Evolutionary conservation across 2,329 filamentous ascomycete genomes (phyloP), one percentile per base, ranked within the genome.

Genomic region (Penicillium sp.): DNA sequence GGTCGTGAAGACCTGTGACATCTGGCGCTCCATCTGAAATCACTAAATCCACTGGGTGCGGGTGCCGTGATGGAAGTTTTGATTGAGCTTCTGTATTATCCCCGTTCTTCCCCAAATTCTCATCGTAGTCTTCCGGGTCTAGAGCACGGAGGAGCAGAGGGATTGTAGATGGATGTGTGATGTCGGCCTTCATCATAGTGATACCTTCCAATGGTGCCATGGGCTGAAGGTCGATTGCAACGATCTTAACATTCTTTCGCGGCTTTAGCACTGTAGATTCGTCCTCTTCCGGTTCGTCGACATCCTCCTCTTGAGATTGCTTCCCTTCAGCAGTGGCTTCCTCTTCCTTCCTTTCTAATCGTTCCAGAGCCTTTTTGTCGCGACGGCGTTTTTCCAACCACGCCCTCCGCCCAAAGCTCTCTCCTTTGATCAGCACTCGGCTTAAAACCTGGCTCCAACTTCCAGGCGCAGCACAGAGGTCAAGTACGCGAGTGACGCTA

Each of bases 381-480:
- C 81, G 80, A 58, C 85, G 83, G 66, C 93, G 87, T 66, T 88
- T 87, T 71, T 96, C 89, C 70, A 95, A 85, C 91, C 91, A 97
- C 56, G 91, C 89, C 56, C 86, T 79, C 23, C 90, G 83, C 3
- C 92, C 92, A 63, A 97, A 95, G 62, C 87, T 90, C 75, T 97
- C 92, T 51, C 91, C 91, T 73, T 94, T 92, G 72, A 97, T 96
- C 57, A 99, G 77, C 0, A 97, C 89, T 20, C 94, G 85, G 12
- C 93, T 97, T 14, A 99, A 82, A 0, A 99, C 94, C 73, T 99
- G 94, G 48, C 91, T 96, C 94, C 94, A 99, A 67, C 91, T 96
- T 26, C 94, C 94, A 0, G 94, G 94, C 0, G 94, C 94, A 30
- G 94, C 94, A 69, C 94, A 99, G 20, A 99, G 81, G 71, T 99